phyloP scores from a whole-genome alignment of 345 rosid genomes.

The Psidium friedrichsthalianum region DNA sequence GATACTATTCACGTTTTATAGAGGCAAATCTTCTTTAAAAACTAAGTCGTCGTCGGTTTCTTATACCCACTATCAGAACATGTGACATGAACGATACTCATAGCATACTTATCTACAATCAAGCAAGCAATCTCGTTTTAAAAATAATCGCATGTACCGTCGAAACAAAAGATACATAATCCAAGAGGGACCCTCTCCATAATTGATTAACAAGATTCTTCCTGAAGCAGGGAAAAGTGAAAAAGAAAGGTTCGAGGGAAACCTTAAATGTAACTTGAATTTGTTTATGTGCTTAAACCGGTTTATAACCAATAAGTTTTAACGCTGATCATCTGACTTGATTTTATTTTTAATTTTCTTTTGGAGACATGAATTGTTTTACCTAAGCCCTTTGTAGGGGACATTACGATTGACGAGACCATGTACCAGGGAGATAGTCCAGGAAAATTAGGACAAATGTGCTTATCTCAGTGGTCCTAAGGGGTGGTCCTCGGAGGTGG shows the following conservation, averaged over 20 bases:
- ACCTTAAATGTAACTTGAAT: background rate
- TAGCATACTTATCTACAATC: background rate
- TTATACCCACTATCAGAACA: background rate
- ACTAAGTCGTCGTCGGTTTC: background rate
- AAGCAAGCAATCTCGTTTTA: background rate
- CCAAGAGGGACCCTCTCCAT: background rate
- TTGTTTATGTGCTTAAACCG: background rate
- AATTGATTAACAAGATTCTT: background rate
- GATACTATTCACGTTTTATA: background rate
- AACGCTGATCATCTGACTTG: background rate
- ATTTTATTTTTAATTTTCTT: background rate
- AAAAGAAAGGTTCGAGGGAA: background rate
- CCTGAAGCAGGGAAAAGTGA: background rate
- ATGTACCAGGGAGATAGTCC: background rate
- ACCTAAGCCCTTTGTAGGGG: background rate
- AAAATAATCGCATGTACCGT: background rate
- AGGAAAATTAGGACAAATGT: background rate
- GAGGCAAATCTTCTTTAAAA: background rate
- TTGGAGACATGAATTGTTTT: background rate
- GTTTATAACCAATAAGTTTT: background rate
- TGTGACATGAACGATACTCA: background rate
- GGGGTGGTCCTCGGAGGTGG: background rate
- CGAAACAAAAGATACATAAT: background rate
- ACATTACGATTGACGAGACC: background rate
- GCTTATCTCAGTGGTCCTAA: background rate